Evolutionary conservation across 768 basidiomycete species (phyloP).

Genomic region (Serendipita sp.): DNA sequence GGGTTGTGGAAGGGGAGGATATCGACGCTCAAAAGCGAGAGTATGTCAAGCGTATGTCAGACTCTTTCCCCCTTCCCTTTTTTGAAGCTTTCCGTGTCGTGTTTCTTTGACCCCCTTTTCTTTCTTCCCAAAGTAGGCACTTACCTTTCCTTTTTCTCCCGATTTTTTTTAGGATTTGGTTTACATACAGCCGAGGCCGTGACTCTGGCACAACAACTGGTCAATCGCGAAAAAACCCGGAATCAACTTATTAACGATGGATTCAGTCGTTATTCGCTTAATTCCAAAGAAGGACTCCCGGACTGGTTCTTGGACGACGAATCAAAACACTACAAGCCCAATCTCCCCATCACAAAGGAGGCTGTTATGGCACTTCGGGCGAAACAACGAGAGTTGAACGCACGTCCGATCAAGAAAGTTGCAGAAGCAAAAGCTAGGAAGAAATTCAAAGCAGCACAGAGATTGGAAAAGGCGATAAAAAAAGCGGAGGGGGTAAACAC

Average conservation of each 20-base stretch:
- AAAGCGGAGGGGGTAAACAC: constrained; percentile 89
- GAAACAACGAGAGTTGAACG: constrained; percentile 85
- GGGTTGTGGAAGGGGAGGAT: constrained; percentile 69
- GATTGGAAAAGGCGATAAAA: constrained; percentile 82
- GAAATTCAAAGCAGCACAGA: constrained; percentile 73
- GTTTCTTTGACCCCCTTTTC: background rate
- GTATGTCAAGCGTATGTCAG: constrained; percentile 45
- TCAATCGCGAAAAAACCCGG: constrained; percentile 78
- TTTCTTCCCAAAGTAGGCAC: background rate
- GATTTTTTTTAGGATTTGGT: constrained; percentile 43
- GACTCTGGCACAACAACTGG: constrained; percentile 75
- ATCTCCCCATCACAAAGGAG: constrained; percentile 94
- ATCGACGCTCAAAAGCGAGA: constrained; percentile 50
- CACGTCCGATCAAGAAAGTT: constrained; percentile 95
- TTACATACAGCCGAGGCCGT: constrained; percentile 79
- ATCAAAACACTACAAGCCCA: constrained; percentile 77
- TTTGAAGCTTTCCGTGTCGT: background rate
- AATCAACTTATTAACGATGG: constrained; percentile 87
- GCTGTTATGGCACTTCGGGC: constrained; percentile 72
- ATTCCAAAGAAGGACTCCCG: constrained; percentile 82
- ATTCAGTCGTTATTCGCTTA: constrained; percentile 84
- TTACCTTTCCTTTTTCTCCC: background rate
- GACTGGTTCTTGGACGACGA: constrained; percentile 98
- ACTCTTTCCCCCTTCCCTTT: background rate
- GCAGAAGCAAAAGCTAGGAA: constrained; percentile 98